Evolutionary conservation across 202 grass and related monocot genomes (phyloP), one percentile per base, ranked within the genome.

Genomic region (Musa balbisiana): DNA sequence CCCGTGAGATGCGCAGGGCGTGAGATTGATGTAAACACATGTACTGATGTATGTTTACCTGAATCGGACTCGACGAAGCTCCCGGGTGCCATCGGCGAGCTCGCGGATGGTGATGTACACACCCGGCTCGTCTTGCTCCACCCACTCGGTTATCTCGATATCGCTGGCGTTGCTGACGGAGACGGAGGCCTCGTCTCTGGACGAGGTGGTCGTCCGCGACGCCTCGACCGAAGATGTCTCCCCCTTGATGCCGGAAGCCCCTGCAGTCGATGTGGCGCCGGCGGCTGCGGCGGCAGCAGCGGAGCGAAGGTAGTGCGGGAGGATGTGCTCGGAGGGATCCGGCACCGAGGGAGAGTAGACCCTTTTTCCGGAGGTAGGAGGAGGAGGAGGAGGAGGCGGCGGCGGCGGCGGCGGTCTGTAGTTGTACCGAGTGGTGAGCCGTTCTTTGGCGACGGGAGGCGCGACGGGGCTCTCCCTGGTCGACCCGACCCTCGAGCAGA

Each of bases 31-130:
- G 33, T 43, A 43, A 43, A 43, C 4, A 43, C 55, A 14, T 58
- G 10, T 14, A 14, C 16, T 17, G 11, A 14, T 17, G 2, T 17
- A 6, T 62, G 15, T 0, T 53, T 81, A 77, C 93, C 93, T 97
- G 90, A 97, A 97, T n/a, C 93, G 88, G 65, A 97, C 88, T 59
- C 93, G 90, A 17, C 93, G 90, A 78, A 97, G 90, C 82, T 97
- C 93, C 5, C 93, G 90, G 24, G 80, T 87, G 75, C 93, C 93
- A 67, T 97, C 93, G 26, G 85, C 86, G 53, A 97, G 85, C 78
- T 97, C 93, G 51, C 90, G 88, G 78, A 97, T 89, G 78, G 93
- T 97, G 88, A 97, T 88, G 77, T 81, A 89, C 53, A 97, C 93
- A 21, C 93, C 93, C 3, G 88, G 90, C 75, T 97, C 88, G 78